Evolutionary conservation across 2,329 filamentous ascomycete genomes (phyloP), one percentile per base, ranked within the genome.

Genomic region (Chlorencoelia australis): DNA sequence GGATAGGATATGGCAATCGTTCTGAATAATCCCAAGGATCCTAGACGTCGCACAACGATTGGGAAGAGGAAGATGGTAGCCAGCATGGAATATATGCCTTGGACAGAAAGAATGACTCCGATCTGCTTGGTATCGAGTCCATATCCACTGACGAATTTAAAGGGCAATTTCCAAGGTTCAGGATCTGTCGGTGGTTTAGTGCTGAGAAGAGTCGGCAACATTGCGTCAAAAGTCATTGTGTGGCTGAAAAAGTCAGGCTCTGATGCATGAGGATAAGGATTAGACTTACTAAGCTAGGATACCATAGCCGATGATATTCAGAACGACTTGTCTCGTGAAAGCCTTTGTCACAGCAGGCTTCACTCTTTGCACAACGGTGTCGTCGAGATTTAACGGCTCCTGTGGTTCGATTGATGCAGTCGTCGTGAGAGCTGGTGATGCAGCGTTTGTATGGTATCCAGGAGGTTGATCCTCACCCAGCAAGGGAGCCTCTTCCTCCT

Each of bases 191-290:
- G 30, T 24, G 29, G 14, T 26, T 42, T 35, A 6, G 46, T 50
- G 11, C 49, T 52, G 62, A 98, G 75, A 49, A 98, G 86, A 2
- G 95, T 83, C 0, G 91, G 89, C 50, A 96, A 79, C 32, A 96
- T 72, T 54, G 94, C 84, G 60, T 98, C 91, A 51, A 94, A 91
- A 0, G 88, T 93, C 62, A 98, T 95, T 9, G 89, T 95, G 63
- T 96, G 89, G 64, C 88, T 94, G 53, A 26, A 53, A 39, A 31
- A 30, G 46, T 56, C 42, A 55, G 48, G 40, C 9, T 19, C 6
- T 11, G 22, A 16, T 35, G 26, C 28, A 47, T 24, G 15, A 30
- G 26, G 32, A 32, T 26, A 35, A 38, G 35, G 24, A 33, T 31
- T 19, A 40, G 37, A 79, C 86, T 75, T 71, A 94, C 87, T 94